Conservation (phyloP, 192 early-diverging fungal genomes). For the Backusella psychrophila region DNA sequence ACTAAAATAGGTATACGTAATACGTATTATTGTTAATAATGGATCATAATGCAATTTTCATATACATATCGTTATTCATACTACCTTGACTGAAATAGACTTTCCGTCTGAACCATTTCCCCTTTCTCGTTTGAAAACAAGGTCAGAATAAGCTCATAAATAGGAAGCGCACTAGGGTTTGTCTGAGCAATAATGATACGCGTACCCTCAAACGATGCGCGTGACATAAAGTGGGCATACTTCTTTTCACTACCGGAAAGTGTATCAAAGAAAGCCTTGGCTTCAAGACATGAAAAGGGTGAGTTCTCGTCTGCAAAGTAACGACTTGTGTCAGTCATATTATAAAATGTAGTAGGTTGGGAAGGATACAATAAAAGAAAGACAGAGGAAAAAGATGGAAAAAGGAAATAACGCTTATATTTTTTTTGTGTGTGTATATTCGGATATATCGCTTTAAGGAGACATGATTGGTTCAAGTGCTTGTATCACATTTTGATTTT, state of each 20-base stretch:
- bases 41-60: not conserved
- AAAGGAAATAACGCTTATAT: not conserved
- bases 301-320: slow-evolving; percentile 42
- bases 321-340: slow-evolving; percentile 7
- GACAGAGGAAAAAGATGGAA: not conserved
- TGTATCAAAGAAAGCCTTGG: slow-evolving; percentile 46
- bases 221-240: slow-evolving; percentile 55
- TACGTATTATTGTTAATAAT: not conserved
- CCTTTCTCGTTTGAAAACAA: slow-evolving; percentile 35
- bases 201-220: slow-evolving; percentile 53
- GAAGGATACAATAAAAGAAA: not conserved
- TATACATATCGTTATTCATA: not conserved
- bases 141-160: slow-evolving; percentile 42
- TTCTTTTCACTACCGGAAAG: slow-evolving; percentile 46
- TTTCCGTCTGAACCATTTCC: slow-evolving; percentile 16
- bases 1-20: slow-evolving; percentile 12
- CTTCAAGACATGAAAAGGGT: slow-evolving; percentile 52
- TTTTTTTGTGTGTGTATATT: not conserved
- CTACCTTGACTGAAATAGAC: slow-evolving; percentile 20
- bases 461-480: not conserved
- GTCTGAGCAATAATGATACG: slow-evolving; percentile 39
- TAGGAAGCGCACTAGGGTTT: slow-evolving; percentile 26
- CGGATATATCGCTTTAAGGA: not conserved
- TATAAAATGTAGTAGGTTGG: not conserved
- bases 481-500: not conserved